A percentile compares a stretch with the other conserved stretches of the same genome.
phyloP scores from a whole-genome alignment of 192 early-diverging fungal genomes.

The Paraglomus brasilianum region DNA sequence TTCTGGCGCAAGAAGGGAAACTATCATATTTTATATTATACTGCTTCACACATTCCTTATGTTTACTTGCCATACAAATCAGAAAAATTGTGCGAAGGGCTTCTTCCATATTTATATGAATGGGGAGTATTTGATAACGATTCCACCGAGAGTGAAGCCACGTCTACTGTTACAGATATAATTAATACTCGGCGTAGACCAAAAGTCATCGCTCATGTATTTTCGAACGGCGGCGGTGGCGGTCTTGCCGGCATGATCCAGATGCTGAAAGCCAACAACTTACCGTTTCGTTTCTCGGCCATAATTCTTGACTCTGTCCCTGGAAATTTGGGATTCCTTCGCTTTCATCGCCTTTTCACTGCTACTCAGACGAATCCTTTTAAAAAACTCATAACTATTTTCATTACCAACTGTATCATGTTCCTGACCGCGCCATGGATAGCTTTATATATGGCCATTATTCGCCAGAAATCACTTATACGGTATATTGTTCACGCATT shows the following conservation, averaged over 20 bases:
- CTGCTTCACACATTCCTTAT: not conserved
- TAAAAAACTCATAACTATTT: not conserved
- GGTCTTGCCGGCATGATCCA: not conserved
- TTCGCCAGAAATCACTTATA: not conserved
- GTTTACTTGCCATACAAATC: not conserved
- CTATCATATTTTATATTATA: conserved; percentile 7
- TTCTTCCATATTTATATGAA: not conserved
- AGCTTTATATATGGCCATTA: not conserved
- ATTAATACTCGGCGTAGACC: not conserved
- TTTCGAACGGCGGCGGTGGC: not conserved
- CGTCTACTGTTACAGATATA: not conserved
- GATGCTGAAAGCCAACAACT: not conserved
- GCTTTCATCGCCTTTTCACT: not conserved
- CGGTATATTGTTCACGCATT: not conserved
- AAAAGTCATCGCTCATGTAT: not conserved
- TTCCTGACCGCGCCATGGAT: not conserved
- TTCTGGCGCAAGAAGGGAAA: conserved; percentile 10
- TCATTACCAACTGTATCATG: not conserved
- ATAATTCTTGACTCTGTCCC: not conserved
- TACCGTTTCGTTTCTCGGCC: not conserved
- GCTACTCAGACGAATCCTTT: not conserved
- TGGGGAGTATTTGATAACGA: not conserved
- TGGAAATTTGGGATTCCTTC: not conserved
- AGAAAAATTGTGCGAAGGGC: not conserved
- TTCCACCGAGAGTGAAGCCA: too few species aligned